These are phyloP conservation scores for Gardenia jasminoides DNA, from an alignment of 257 asterid species.

Conservation along the genomic window DNA sequence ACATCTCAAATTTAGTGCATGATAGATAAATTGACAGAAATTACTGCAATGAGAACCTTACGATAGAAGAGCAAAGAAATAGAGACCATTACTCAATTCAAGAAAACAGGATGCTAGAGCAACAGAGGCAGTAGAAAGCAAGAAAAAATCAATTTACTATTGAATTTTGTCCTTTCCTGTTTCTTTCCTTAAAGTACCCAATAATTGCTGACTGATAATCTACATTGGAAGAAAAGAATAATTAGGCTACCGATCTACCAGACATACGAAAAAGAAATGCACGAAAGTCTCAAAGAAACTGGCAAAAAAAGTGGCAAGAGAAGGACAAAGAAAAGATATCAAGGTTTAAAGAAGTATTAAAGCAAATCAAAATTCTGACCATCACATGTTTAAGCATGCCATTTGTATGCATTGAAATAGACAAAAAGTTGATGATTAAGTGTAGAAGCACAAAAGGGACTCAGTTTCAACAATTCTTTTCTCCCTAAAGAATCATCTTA, in stretches of 20 bases:
- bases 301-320: neutral
- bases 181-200: neutral
- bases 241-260: neutral
- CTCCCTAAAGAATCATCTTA: neutral
- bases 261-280: neutral
- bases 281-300: neutral
- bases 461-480: conserved; percentile 14
- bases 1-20: neutral
- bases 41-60: neutral
- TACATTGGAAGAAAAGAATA: neutral
- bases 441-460: conserved; percentile 9
- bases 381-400: conserved; percentile 9
- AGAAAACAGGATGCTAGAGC: too few relatives aligned
- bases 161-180: neutral
- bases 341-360: neutral
- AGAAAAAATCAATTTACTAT: neutral
- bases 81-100: neutral
- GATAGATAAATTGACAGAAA: neutral
- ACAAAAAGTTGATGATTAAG: conserved; percentile 6
- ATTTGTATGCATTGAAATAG: conserved; percentile 5
- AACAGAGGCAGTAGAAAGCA: neutral
- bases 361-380: neutral
- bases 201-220: neutral
- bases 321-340: neutral
- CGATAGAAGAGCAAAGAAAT: neutral